Percentiles rank a stretch among this genome's conserved stretches.
These are phyloP conservation scores for Entoloma clypeatum DNA, from an alignment of 1,284 basidiomycete species.

Conservation along the genomic window DNA sequence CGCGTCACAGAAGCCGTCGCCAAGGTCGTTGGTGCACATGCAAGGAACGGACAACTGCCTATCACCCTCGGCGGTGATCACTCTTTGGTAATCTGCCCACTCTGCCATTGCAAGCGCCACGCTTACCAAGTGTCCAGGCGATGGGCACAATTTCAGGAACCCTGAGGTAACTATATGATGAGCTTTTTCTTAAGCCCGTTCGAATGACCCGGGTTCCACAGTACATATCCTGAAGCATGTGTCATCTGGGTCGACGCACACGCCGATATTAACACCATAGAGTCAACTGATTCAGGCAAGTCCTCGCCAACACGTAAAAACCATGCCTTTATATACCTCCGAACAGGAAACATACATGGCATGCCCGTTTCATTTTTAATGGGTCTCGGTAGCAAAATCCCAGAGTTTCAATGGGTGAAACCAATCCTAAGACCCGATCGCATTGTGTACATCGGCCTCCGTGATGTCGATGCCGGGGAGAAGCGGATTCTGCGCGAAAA, in stretches of 20 bases:
- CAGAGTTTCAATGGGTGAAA: conserved; percentile 80
- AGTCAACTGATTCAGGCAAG: conserved; percentile 78
- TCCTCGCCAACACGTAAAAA: conserved; percentile 11
- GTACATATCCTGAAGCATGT: conserved; percentile 70
- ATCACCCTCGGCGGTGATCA: conserved; percentile 97
- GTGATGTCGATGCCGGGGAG: conserved; percentile 91
- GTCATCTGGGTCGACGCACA: conserved; percentile 95
- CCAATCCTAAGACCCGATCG: conserved; percentile 68
- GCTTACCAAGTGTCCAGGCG: conserved; percentile 47
- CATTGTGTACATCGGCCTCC: conserved; percentile 92
- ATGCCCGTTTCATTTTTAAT: conserved; percentile 97
- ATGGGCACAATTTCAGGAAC: conserved; percentile 91
- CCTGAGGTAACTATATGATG: conserved; percentile 47
- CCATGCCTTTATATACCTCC: conserved; percentile 5
- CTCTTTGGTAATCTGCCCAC: conserved; percentile 69
- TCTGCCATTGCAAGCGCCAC: conserved; percentile 1
- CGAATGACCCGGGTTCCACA: conserved; percentile 26
- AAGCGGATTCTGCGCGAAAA: conserved; percentile 84
- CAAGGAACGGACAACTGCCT: conserved; percentile 76
- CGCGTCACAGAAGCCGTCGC: conserved; percentile 82
- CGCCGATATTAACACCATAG: conserved; percentile 92
- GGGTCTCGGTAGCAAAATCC: conserved; percentile 54
- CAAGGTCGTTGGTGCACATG: conserved; percentile 71
- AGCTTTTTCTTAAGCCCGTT: neutral
- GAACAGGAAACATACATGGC: conserved; percentile 89